These are phyloP conservation scores for Crucibulum laeve DNA, from an alignment of 768 basidiomycete species.

Conservation along the genomic window DNA sequence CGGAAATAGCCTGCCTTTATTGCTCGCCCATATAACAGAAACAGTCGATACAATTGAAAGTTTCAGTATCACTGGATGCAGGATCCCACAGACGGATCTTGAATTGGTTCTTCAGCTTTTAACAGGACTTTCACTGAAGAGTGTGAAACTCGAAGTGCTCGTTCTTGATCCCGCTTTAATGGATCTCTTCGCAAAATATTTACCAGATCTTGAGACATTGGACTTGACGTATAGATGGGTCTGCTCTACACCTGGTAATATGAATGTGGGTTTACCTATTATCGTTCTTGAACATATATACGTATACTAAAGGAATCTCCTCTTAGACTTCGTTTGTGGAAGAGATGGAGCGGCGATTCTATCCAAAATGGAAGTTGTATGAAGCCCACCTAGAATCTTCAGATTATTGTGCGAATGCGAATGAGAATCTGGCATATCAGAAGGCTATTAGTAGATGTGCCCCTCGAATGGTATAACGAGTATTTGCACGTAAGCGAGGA, in stretches of 20 bases:
- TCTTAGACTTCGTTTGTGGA: slow-evolving; percentile 3
- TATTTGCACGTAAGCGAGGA: too few relatives aligned
- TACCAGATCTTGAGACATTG: slow-evolving; percentile 11
- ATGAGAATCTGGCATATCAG: too few relatives aligned
- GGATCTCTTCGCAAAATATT: slow-evolving; percentile 9
- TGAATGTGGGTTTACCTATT: slow-evolving; percentile 8
- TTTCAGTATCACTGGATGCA: slow-evolving; percentile 9
- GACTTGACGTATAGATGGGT: slow-evolving; percentile 15
- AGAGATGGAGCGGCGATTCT: slow-evolving; percentile 2
- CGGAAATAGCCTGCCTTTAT: slow-evolving; percentile 9
- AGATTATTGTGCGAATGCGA: too few relatives aligned
- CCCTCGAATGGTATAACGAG: too few relatives aligned
- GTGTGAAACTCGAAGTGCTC: slow-evolving; percentile 12
- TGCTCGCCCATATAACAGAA: slow-evolving; percentile 4
- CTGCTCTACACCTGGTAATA: slow-evolving; percentile 3
- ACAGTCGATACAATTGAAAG: slow-evolving; percentile 4
- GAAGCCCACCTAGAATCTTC: too few relatives aligned
- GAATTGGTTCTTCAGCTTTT: slow-evolving; percentile 6
- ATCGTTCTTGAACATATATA: too few relatives aligned
- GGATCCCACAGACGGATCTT: slow-evolving; percentile 12
- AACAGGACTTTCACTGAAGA: slow-evolving; percentile 5
- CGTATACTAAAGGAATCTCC: too few relatives aligned
- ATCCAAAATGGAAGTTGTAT: slow-evolving; percentile 10
- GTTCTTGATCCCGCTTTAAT: slow-evolving; percentile 10
- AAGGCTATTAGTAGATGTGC: too few relatives aligned